phyloP scores from a whole-genome alignment of 2,329 filamentous ascomycete genomes.

The Myotisia sp. region DNA sequence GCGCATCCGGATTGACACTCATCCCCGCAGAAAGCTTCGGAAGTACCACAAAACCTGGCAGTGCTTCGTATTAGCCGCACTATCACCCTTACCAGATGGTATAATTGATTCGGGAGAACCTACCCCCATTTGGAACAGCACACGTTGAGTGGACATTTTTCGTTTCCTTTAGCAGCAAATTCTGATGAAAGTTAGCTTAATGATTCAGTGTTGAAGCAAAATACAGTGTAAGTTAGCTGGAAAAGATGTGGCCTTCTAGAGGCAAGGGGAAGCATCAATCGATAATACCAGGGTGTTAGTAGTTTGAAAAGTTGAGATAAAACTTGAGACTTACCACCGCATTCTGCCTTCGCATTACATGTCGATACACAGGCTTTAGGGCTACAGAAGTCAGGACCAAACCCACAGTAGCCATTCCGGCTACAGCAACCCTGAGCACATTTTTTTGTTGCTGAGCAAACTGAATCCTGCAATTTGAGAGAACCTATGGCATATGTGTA shows the following conservation, averaged over 20 bases:
- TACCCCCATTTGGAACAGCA: conserved; percentile 23
- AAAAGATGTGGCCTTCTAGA: no score
- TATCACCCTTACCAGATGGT: neutral
- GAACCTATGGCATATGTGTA: neutral
- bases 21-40: conserved; percentile 1
- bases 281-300: no score
- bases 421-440: conserved; percentile 5
- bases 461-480: neutral
- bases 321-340: conserved; percentile 14
- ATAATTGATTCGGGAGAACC: neutral
- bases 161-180: conserved; percentile 1
- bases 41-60: conserved; percentile 7
- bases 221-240: neutral
- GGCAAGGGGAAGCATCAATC: no score
- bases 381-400: conserved; percentile 14
- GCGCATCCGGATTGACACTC: conserved; percentile 5
- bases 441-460: neutral
- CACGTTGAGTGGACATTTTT: conserved; percentile 24
- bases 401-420: conserved; percentile 11
- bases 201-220: neutral
- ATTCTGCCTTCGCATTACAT: conserved; percentile 27
- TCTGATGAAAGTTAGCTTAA: conserved; percentile 2
- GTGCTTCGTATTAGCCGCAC: conserved; percentile 1
- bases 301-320: neutral
- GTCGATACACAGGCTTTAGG: conserved; percentile 15